Evolutionary conservation across 352 stramenopile species (phyloP), one percentile per base, ranked within the genome.

Genomic region (Pythium aquatile): DNA sequence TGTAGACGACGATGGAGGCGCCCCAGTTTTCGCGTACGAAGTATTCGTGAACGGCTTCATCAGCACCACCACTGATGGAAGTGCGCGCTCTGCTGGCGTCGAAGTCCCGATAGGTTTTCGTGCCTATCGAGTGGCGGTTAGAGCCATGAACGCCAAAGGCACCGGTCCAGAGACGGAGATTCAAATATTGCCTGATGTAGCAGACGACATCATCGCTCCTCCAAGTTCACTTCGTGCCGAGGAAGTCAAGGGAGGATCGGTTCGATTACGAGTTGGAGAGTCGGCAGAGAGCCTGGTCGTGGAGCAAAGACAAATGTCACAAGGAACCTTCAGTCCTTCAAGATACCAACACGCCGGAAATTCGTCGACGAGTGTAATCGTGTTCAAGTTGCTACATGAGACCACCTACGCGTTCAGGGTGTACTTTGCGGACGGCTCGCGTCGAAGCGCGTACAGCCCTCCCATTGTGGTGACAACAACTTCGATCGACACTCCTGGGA

Each of bases 331-430:
- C 46, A 40, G 48, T 2, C 42, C 14, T 24, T 73, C 75, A 1
- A 58, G 76, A 5, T 64, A 47, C 37, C 40, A 46, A 14, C 4
- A 60, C 1, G 63, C 77, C 40, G 63, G 9, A 10, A 49, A 58
- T 2, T 32, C 44, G 17, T 1, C 33, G 9, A 42, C 51, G 4
- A 58, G 6, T 26, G 53, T 81, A 11, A 70, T 48, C 2, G 60
- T 87, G 3, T 79, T 76, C 62, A 87, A 85, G 44, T 71, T 90
- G 1, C 66, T 53, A 16, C 75, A 87, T 37, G 70, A 78, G 20
- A 85, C 74, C 0, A 29, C 46, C 1, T 90, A 90, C 51, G 51
- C 83, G 8, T 87, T 90, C 39, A 70, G 79, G 14, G 63, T 70
- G 1, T 77, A 70, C 16, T 32, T 73, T 0, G 46, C 78, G 24